Evolutionary conservation across 306 rosid genomes (phyloP), one percentile per base, ranked within the genome.

Genomic region (Carpinus fangiana): DNA sequence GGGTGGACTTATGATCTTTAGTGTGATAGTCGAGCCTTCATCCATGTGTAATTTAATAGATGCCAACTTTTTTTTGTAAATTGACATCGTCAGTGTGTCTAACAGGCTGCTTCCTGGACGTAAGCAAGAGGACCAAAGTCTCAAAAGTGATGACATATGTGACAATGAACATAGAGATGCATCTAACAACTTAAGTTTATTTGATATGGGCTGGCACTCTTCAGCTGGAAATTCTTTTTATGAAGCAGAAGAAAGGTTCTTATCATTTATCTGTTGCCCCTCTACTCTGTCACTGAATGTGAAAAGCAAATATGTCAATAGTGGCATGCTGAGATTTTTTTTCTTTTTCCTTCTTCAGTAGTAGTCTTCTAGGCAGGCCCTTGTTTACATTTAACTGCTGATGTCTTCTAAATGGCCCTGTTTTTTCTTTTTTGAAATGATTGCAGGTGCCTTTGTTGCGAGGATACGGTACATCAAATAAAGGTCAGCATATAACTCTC

Each of bases 211-310:
- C 62, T 93, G 96, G 94, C 85, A 88, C 77, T 93, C 99, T 75
- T 86, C 98, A 53, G 89, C 97, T 11, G 98, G 86, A 85, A 93
- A 90, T 86, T 91, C 99, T 51, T 87, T 88, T 84, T 93, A 90
- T 89, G 97, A 92, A 73, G 99, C 78, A 54, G 80, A 77, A 76
- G 92, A 80, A 78, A 86, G 99, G 98, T 93, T 82, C 73, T 80
- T 78, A 21, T 48, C 59, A 21, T 45, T 18, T 51, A 18, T 12
- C 57, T 31, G 13, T 10, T 14, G 31, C 12, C 18, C 26, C 64
- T 73, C 65, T 41, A 45, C 43, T 45, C 38, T 55, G 74, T 31
- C 23, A 26, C 56, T 51, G 26, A 28, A 73, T 55, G 21, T 11
- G 21, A 41, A 51, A 45, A 17, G 41, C n/a, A 21, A 60, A 48